Base-by-base conservation (phyloP, 345 rosid genomes). In the Streptanthus diversifolius region DNA sequence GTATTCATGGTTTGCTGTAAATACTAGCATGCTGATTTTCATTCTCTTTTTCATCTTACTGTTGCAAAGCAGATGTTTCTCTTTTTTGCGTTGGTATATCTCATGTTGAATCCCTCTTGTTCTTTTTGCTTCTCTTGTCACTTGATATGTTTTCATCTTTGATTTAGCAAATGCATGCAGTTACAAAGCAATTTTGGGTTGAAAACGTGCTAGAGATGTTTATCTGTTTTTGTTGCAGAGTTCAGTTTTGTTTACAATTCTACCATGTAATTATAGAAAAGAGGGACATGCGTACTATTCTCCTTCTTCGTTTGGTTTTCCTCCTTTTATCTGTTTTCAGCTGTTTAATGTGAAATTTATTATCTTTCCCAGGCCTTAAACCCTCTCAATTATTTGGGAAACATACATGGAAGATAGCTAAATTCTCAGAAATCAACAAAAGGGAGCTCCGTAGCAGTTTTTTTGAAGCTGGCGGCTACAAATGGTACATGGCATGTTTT, bases 401-500 rank as follows among this genome's bases (percentile, higher is more conserved):
- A 72, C 70, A 86, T 80, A 82, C 82, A 22, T 95, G 99, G 99
- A 91, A 85, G 90, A 95, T 95, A 66, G 86, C 80, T 47, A 88
- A 90, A 40, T 95, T 95, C 82, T 91, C 98, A 39, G 89, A 89
- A 85, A 87, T 84, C 71, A 91, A 79, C 82, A 88, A 91, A 85
- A 80, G 96, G 81, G 99, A 95, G 79, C 96, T 88, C 55, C 91
- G 93, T 76, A 86, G 99, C 75, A 76, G 41, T 82, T 70, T 71
- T 52, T 95, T 95, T 85, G 93, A 86, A 67, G 96, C 87, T 83
- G 99, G 98, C 36, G 95, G 99, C 79, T 90, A 87, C 84, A 87
- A 95, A 85, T 91, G 98, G 98, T 95, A 88, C 45, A 83, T 21
- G 49, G 40, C 57, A 62, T 70, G 17, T 43, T n/a, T 57, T 75